Percentiles rank a stretch among this genome's conserved stretches.
These are phyloP conservation scores for Arachnomyces sp. DNA, from an alignment of 2,329 filamentous ascomycete species.

Conservation along the genomic window DNA sequence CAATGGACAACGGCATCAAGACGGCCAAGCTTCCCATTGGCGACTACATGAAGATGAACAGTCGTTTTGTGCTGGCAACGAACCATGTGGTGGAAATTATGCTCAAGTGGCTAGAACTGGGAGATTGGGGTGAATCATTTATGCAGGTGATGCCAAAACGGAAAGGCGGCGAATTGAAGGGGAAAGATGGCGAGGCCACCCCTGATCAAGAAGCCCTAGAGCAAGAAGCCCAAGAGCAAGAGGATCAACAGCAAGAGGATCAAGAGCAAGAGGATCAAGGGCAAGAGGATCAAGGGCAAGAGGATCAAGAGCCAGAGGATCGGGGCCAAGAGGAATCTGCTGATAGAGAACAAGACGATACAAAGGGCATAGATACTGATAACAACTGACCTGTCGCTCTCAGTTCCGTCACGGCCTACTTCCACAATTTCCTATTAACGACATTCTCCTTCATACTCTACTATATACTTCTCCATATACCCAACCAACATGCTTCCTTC, in stretches of 20 bases:
- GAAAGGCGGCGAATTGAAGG: constrained; percentile 43
- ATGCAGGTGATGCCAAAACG: constrained; percentile 79
- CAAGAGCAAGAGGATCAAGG: neutral
- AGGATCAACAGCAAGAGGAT: neutral
- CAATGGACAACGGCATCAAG: constrained; percentile 65
- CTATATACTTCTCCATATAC: no score
- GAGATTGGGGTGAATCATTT: constrained; percentile 89
- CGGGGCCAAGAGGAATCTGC: constrained; percentile 2
- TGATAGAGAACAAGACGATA: no score
- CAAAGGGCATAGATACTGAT: no score
- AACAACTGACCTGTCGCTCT: no score
- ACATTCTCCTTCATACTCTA: no score
- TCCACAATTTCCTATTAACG: no score
- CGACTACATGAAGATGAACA: constrained; percentile 88
- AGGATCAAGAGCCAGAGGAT: constrained; percentile 7
- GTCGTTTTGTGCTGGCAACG: constrained; percentile 76
- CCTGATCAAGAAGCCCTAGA: neutral
- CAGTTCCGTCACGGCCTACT: no score
- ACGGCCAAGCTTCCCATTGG: constrained; percentile 91
- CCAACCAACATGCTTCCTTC: no score
- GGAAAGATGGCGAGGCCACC: neutral
- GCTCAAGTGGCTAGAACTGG: constrained; percentile 81
- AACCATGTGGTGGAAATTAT: constrained; percentile 98
- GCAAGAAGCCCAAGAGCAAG: constrained; percentile 5
- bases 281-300: constrained; percentile 14